phyloP scores from a whole-genome alignment of 352 stramenopile genomes.

The Globisporangium takayamanum region DNA sequence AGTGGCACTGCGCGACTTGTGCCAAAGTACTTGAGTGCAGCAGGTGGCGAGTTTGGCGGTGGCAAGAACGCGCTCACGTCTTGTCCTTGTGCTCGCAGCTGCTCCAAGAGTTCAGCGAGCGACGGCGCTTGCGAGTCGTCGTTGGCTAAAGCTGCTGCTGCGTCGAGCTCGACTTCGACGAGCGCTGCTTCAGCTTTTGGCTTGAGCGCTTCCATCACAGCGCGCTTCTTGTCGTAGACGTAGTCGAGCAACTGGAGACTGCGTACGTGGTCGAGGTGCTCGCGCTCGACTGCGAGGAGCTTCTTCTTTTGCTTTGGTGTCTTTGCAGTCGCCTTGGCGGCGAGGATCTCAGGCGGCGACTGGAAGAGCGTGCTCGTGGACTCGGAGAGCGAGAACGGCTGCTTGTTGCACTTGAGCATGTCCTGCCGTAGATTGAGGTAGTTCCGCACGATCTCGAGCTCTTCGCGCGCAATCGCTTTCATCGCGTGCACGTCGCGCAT shows the following conservation, averaged over 20 bases:
- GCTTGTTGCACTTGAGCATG: conserved; percentile 37
- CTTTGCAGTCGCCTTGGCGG: conserved; percentile 49
- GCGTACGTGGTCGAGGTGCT: conserved; percentile 60
- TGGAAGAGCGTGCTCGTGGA: conserved; percentile 70
- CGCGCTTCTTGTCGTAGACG: conserved; percentile 52
- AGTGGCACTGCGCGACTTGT: conserved; percentile 27
- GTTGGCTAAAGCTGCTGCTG: conserved; percentile 19
- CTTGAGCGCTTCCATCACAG: conserved; percentile 35
- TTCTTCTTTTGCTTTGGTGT: conserved; percentile 30
- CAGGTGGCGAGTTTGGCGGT: conserved; percentile 52
- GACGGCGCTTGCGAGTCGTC: conserved; percentile 24
- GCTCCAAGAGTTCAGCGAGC: conserved; percentile 44
- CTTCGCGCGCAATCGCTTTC: conserved; percentile 49
- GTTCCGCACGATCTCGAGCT: conserved; percentile 33
- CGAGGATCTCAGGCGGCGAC: conserved; percentile 55
- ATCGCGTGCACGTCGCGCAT: conserved; percentile 48
- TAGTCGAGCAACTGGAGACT: conserved; percentile 72
- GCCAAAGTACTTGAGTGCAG: conserved; percentile 61
- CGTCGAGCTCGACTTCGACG: conserved; percentile 34
- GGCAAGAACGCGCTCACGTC: conserved; percentile 47
- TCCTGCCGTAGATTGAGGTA: conserved; percentile 41
- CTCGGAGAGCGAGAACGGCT: conserved; percentile 45
- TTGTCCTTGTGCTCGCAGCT: conserved; percentile 26
- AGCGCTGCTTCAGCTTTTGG: conserved; percentile 49
- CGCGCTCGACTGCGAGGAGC: conserved; percentile 41